Evolutionary conservation across 768 basidiomycete species (phyloP), one percentile per base, ranked within the genome.

Genomic region (Panellus pusillus): DNA sequence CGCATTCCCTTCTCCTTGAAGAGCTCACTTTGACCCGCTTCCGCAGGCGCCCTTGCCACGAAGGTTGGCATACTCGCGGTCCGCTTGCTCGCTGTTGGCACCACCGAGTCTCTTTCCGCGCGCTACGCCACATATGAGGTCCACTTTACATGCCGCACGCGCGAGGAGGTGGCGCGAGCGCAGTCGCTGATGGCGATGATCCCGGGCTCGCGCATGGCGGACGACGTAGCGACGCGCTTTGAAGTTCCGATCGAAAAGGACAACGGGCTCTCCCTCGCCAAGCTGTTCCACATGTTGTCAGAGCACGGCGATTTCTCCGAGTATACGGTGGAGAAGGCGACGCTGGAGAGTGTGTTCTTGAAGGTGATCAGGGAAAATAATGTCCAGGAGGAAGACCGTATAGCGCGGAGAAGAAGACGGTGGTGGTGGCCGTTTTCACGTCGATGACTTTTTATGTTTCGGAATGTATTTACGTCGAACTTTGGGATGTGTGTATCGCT

Each of bases 41-140:
- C 14, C 32, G 7, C 32, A 35, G 32, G 32, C 9, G 48, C 49
- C 2, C 18, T 91, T 2, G 86, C 89, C 2, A 85, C 76, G 62
- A 83, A 84, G 64, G 89, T 91, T 15, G 88, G 87, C 17, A 91
- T 91, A 49, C 69, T 92, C 11, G 86, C 89, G 1, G 82, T 81
- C 50, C 79, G 77, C 44, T 73, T 91, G 71, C 77, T 91, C 1
- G 89, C 87, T 56, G 73, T 90, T 44, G 88, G 86, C 1, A 84
- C 87, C 3, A 83, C 80, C 0, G 77, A 80, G 20, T 75, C 78
- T 4, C 78, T 91, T 6, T 82, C 82, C 1, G 72, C 79, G 24
- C 83, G 87, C 17, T 86, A 90, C 63, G 82, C 84, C 8, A 81
- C 77, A 1, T 91, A 92, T 66, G 87, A 90, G 61, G 82, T 90